A percentile compares a stretch with the other conserved stretches of the same genome.
Conservation (phyloP, 2,329 filamentous ascomycete species). For the Claviceps arundinis region DNA sequence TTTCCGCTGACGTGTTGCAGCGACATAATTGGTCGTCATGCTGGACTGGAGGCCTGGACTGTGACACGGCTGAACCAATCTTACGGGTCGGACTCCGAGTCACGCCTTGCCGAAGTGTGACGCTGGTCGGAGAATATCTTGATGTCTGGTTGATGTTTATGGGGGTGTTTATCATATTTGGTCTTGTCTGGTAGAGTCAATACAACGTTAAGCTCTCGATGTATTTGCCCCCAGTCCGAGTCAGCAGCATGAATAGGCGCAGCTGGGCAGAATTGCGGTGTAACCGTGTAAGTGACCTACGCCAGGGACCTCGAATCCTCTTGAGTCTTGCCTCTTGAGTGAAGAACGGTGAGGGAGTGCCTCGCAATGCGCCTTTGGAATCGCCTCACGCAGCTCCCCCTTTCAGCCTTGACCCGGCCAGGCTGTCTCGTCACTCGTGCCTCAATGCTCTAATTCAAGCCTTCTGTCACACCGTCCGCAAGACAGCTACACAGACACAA, state of each 20-base stretch:
- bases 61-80: not conserved
- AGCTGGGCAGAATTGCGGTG: not conserved
- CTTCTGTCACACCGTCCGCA: not conserved
- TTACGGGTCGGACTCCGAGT: not conserved
- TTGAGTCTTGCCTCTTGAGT: no score
- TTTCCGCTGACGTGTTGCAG: slow-evolving; percentile 18
- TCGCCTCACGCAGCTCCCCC: not conserved
- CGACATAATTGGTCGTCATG: not conserved
- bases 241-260: no score
- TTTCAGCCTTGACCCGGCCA: not conserved
- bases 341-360: no score
- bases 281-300: not conserved
- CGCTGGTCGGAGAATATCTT: not conserved
- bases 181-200: no score
- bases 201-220: no score
- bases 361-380: not conserved
- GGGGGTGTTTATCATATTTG: no score
- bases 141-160: not conserved
- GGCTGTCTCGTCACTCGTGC: not conserved
- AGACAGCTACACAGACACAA: not conserved
- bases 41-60: not conserved
- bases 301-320: not conserved
- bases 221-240: no score
- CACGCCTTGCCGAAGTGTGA: not conserved
- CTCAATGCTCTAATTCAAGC: not conserved